These are phyloP conservation scores for Phyllosticta paracitricarpa DNA, from an alignment of 2,329 filamentous ascomycete genomes.

Conservation along the genomic window DNA sequence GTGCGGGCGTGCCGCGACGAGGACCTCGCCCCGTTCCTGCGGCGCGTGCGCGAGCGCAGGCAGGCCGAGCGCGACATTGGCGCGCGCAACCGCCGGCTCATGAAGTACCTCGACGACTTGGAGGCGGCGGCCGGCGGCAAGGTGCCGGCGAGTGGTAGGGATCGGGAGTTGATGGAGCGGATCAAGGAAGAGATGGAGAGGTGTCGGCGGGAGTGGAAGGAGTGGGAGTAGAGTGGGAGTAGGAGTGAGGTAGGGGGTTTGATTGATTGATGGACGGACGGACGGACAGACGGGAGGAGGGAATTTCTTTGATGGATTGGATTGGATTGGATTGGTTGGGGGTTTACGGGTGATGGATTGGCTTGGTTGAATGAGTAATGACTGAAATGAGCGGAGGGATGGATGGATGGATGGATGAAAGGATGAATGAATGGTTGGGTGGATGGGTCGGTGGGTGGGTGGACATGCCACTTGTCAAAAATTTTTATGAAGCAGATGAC, in stretches of 20 bases:
- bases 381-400: neutral
- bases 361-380: neutral
- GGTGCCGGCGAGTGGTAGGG: neutral
- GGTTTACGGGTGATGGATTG: neutral
- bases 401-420: no score
- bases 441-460: no score
- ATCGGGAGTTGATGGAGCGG: conserved; percentile 16
- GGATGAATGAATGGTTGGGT: no score
- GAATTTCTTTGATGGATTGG: neutral
- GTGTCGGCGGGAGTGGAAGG: conserved; percentile 22
- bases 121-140: conserved; percentile 12
- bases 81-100: neutral
- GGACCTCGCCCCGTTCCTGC: conserved; percentile 44
- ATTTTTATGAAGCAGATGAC: no score
- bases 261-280: neutral
- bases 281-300: neutral
- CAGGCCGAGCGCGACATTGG: conserved; percentile 14
- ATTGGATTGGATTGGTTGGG: neutral
- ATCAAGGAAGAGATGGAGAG: conserved; percentile 18
- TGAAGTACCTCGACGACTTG: neutral
- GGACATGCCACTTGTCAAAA: neutral
- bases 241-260: neutral
- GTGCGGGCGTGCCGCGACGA: conserved; percentile 53
- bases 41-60: conserved; percentile 51
- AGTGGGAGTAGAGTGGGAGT: conserved; percentile 25